phyloP scores from a whole-genome alignment of 306 rosid genomes.

The Prunus davidiana region DNA sequence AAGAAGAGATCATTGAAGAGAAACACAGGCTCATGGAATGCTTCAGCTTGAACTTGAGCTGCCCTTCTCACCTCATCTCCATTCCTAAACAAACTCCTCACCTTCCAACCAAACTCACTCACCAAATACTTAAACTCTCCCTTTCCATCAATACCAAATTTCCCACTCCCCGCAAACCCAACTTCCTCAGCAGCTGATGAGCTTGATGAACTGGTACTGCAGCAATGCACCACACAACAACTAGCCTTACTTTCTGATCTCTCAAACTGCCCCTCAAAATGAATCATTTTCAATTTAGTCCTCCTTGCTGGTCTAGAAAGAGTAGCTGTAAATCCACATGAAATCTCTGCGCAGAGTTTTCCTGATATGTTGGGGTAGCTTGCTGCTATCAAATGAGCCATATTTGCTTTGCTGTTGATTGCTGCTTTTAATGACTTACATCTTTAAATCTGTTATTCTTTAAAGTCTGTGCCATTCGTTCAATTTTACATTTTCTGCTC shows the following conservation, averaged over 20 bases:
- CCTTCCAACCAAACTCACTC: conserved; percentile 69
- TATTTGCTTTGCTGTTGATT: background rate
- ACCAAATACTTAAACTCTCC: conserved; percentile 40
- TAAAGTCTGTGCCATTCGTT: background rate
- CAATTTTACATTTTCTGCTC: background rate
- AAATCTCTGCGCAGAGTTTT: conserved; percentile 28
- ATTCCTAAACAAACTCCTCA: conserved; percentile 51
- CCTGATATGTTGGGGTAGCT: conserved; percentile 33
- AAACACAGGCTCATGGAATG: conserved; percentile 63
- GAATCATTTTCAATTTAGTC: background rate
- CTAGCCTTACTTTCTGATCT: background rate
- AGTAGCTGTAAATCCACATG: background rate
- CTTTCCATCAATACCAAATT: conserved; percentile 1
- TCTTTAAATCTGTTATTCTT: background rate
- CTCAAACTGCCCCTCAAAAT: background rate
- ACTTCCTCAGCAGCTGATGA: conserved; percentile 31
- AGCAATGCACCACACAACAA: conserved; percentile 31
- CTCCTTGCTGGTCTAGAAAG: background rate
- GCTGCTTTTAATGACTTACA: background rate
- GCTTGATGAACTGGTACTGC: conserved; percentile 25
- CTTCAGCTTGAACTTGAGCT: conserved; percentile 71
- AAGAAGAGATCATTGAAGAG: conserved; percentile 66
- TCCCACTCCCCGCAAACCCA: conserved; percentile 16
- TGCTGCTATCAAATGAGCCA: conserved; percentile 53
- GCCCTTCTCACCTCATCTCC: conserved; percentile 63